A percentile compares a stretch with the other conserved stretches of the same genome.
Conservation (phyloP, 768 basidiomycete species). For the Tephrocybe sp. region DNA sequence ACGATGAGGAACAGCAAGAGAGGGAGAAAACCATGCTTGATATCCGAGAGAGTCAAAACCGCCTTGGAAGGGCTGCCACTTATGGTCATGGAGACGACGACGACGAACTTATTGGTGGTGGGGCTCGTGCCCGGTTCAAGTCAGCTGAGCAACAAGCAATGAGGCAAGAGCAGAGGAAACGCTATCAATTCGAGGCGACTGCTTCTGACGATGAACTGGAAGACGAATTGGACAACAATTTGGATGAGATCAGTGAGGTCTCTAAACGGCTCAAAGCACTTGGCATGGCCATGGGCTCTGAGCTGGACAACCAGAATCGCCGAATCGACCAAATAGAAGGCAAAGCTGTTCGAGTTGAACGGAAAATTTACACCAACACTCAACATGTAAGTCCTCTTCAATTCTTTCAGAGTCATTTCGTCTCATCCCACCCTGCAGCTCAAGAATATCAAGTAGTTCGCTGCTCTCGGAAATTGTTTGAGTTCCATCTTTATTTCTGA, state of each 20-base stretch:
- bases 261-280: constrained; percentile 77
- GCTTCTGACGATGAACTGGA: constrained; percentile 93
- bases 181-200: constrained; percentile 89
- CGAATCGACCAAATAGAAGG: constrained; percentile 74
- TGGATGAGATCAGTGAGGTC: constrained; percentile 80
- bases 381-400: constrained; percentile 55
- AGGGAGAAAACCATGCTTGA: constrained; percentile 85
- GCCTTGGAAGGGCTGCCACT: constrained; percentile 71
- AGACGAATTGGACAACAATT: constrained; percentile 89
- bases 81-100: constrained; percentile 49
- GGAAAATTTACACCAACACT: constrained; percentile 77
- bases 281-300: constrained; percentile 80
- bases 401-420: neutral
- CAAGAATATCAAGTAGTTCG: constrained; percentile 53
- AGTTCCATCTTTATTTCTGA: constrained; percentile 20
- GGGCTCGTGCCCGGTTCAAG: constrained; percentile 40
- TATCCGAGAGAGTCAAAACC: constrained; percentile 82
- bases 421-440: constrained; percentile 37
- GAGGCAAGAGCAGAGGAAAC: constrained; percentile 69
- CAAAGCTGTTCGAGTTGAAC: constrained; percentile 77
- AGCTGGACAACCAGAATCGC: constrained; percentile 83
- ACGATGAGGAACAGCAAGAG: constrained; percentile 81
- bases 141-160: constrained; percentile 50
- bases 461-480: neutral
- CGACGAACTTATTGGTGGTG: constrained; percentile 40